These are phyloP conservation scores for Ligustrum vulgare DNA, from an alignment of 257 asterid genomes.

Conservation along the genomic window DNA sequence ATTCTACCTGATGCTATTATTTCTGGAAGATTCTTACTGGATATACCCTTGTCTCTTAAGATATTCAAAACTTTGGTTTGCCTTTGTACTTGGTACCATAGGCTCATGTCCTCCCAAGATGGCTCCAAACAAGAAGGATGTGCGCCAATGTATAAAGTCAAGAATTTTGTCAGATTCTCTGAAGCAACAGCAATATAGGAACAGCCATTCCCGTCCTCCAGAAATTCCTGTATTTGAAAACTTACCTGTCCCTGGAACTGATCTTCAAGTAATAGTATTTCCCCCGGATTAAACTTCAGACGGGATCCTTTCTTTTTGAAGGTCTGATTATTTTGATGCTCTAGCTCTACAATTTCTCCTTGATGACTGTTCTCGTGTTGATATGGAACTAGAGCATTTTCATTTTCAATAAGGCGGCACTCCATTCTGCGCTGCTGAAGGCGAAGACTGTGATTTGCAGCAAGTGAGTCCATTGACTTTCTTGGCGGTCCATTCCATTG, in stretches of 20 bases:
- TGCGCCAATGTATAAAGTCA: constrained; percentile 63
- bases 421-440: constrained; percentile 72
- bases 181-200: constrained; percentile 52
- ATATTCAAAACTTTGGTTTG: constrained; percentile 75
- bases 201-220: constrained; percentile 45
- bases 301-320: constrained; percentile 37
- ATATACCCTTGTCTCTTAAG: constrained; percentile 51
- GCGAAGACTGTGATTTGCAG: constrained; percentile 67
- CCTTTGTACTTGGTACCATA: constrained; percentile 88
- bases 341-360: constrained; percentile 56
- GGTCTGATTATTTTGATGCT: constrained; percentile 29
- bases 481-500: constrained; percentile 78
- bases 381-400: constrained; percentile 35
- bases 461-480: constrained; percentile 72
- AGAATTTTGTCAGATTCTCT: constrained; percentile 32
- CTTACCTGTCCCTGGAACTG: constrained; percentile 48
- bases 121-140: constrained; percentile 81
- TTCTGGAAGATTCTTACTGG: constrained; percentile 62
- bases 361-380: constrained; percentile 28
- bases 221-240: constrained; percentile 51
- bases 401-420: constrained; percentile 36
- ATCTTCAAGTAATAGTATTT: constrained; percentile 64
- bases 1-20: constrained; percentile 65
- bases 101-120: constrained; percentile 88
- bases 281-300: constrained; percentile 54